These are phyloP conservation scores for Bassia scoparia DNA, from an alignment of 148 eudicot species.

Conservation along the genomic window DNA sequence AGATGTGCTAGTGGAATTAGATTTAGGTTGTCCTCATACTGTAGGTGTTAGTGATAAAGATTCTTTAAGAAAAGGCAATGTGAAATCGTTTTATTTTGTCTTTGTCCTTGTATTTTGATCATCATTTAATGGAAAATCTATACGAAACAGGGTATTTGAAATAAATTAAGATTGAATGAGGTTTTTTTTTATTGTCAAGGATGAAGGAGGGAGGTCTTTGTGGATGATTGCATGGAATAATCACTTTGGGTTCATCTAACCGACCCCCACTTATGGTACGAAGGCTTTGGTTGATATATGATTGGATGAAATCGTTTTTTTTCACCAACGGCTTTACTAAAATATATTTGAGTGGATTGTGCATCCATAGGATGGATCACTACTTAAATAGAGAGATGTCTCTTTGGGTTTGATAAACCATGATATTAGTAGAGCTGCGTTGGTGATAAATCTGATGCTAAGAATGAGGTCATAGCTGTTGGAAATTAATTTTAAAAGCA, in stretches of 20 bases:
- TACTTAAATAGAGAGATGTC: background rate
- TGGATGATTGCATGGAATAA: no score
- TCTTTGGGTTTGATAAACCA: background rate
- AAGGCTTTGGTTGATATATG: no score
- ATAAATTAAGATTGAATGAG: no score
- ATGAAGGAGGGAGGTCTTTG: no score
- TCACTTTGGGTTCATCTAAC: no score
- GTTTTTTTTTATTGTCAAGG: no score
- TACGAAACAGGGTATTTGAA: no score
- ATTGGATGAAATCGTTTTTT: no score
- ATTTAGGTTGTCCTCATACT: conserved; percentile 14
- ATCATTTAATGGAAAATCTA: background rate
- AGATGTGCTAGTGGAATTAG: conserved; percentile 20
- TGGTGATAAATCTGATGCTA: background rate
- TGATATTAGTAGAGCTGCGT: background rate
- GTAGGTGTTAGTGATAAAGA: conserved; percentile 1
- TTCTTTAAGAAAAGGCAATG: background rate
- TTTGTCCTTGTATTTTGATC: background rate
- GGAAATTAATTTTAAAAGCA: background rate
- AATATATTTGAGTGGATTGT: no score
- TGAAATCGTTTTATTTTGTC: background rate
- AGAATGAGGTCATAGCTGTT: background rate
- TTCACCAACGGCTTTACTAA: no score
- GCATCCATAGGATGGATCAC: background rate
- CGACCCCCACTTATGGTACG: no score